phyloP scores from a whole-genome alignment of 1,284 basidiomycete species.

The Cryptococcus maquisensis region DNA sequence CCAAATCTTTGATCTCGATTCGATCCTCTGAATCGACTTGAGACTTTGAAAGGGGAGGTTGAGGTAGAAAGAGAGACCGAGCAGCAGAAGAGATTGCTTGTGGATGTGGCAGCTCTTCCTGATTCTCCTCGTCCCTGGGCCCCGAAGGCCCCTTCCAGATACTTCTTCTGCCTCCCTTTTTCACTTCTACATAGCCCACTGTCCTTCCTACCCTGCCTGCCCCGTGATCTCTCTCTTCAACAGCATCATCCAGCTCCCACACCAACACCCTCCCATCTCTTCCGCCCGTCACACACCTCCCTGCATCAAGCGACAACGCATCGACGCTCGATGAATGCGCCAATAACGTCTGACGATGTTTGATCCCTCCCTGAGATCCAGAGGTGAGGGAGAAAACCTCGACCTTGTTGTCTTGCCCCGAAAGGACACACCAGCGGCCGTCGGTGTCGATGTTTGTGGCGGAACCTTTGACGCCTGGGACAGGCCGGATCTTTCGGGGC shows the following conservation, averaged over 20 bases:
- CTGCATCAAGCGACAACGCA: slow-evolving; percentile 33
- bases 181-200: slow-evolving; percentile 42
- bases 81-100: slow-evolving; percentile 41
- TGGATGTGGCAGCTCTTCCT: slow-evolving; percentile 31
- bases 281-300: slow-evolving; percentile 41
- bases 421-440: slow-evolving; percentile 45
- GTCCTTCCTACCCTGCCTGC: slow-evolving; percentile 23
- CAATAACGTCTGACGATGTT: slow-evolving; percentile 33
- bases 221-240: neutral
- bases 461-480: slow-evolving; percentile 37
- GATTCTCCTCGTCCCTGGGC: slow-evolving; percentile 6
- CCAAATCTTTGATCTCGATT: slow-evolving; percentile 31
- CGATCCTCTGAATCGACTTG: neutral
- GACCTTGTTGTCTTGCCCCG: slow-evolving; percentile 44
- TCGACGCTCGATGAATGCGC: slow-evolving; percentile 40
- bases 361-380: neutral
- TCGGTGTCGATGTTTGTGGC: slow-evolving; percentile 39
- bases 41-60: slow-evolving; percentile 18
- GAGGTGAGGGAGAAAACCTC: slow-evolving; percentile 44
- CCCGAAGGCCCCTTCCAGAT: slow-evolving; percentile 23
- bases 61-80: slow-evolving; percentile 36
- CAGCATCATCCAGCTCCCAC: slow-evolving; percentile 43
- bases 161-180: slow-evolving; percentile 20
- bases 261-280: slow-evolving; percentile 44
- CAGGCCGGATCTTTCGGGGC: slow-evolving; percentile 32